Evolutionary conservation across 2,329 filamentous ascomycete species (phyloP).

Genomic region (Fusarium annulatum): DNA sequence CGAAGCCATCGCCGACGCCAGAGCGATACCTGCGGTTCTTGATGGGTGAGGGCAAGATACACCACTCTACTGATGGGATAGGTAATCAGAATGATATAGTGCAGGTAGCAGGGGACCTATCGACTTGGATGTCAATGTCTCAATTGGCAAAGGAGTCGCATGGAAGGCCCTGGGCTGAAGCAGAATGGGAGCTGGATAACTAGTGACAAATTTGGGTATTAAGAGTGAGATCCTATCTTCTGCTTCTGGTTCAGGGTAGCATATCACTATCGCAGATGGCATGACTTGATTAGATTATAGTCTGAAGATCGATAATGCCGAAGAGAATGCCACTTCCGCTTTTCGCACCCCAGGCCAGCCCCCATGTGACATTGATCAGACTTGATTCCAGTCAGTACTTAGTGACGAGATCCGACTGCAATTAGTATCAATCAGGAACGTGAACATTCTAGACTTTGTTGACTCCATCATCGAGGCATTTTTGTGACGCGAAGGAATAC

Average conservation of each 20-base stretch:
- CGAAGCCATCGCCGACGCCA: neutral
- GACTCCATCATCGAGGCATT: neutral
- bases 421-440: no score
- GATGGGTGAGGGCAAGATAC: neutral
- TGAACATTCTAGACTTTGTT: neutral
- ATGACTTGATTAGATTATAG: neutral
- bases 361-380: neutral
- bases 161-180: neutral
- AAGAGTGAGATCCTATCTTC: neutral
- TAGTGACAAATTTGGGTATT: neutral
- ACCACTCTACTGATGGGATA: neutral
- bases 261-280: neutral
- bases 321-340: neutral
- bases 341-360: neutral
- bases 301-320: neutral
- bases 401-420: no score
- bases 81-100: neutral
- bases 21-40: neutral
- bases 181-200: neutral
- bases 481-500: neutral
- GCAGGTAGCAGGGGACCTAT: neutral
- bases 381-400: no score
- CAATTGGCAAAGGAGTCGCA: neutral
- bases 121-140: neutral
- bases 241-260: accelerated